phyloP scores from a whole-genome alignment of 371 early-diverging fungal genomes.

The Lichtheimia ornata region DNA sequence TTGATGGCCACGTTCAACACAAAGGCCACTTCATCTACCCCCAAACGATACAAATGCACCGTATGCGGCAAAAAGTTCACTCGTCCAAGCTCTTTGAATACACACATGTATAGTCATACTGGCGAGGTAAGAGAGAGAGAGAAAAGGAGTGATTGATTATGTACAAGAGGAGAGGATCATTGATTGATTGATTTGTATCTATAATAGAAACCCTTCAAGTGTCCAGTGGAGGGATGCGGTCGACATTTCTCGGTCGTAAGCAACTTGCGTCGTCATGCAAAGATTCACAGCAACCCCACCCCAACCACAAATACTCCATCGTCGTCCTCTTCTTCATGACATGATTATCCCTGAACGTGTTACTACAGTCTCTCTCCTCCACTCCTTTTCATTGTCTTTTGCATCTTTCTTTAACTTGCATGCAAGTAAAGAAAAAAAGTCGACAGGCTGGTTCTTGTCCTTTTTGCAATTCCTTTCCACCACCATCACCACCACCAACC shows the following conservation, averaged over 20 bases:
- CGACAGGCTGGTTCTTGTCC: too few species aligned
- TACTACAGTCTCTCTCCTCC: not conserved
- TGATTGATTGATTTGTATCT: too few species aligned
- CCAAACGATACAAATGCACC: constrained; percentile 42
- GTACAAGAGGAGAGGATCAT: not conserved
- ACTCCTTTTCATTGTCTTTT: not conserved
- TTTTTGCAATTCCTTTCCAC: too few species aligned
- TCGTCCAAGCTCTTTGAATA: constrained; percentile 62
- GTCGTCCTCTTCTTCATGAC: constrained; percentile 17
- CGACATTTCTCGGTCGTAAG: constrained; percentile 45
- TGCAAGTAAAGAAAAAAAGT: too few species aligned
- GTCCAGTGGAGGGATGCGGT: constrained; percentile 38
- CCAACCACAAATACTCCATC: constrained; percentile 7
- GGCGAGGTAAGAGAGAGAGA: constrained; percentile 41
- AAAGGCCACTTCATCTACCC: constrained; percentile 17
- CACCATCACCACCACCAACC: too few species aligned
- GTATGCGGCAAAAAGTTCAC: constrained; percentile 61
- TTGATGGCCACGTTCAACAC: constrained; percentile 25
- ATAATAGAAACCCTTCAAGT: constrained; percentile 44
- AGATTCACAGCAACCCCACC: constrained; percentile 30
- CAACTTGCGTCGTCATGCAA: constrained; percentile 45
- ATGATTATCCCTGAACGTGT: not conserved
- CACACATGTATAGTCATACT: constrained; percentile 67
- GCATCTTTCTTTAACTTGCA: too few species aligned
- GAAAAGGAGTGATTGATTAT: not conserved